Evolutionary conservation across 495 filamentous ascomycete species (phyloP).

Genomic region (Xylaria bambusicola): DNA sequence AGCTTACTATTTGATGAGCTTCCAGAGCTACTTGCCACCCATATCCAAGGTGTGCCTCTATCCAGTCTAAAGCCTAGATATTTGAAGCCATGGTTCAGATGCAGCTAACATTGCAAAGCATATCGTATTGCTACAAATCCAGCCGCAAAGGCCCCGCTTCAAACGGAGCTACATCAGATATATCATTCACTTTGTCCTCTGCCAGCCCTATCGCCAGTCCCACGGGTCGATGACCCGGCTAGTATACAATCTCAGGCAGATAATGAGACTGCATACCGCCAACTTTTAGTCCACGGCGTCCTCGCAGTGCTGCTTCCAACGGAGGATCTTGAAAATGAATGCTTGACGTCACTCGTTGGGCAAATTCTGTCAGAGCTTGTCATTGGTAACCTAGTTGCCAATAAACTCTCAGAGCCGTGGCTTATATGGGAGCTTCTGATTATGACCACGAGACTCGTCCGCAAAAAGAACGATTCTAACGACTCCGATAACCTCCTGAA

Average conservation of each 20-base stretch:
- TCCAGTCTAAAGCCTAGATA: not conserved
- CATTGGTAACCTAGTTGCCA: constrained; percentile 73
- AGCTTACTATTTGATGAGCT: constrained; percentile 85
- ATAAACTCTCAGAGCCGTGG: constrained; percentile 79
- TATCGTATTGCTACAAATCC: constrained; percentile 56
- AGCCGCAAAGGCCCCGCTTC: constrained; percentile 55
- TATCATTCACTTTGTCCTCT: constrained; percentile 85
- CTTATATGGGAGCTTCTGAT: constrained; percentile 80
- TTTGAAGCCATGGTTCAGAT: constrained; percentile 1
- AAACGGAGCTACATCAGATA: constrained; percentile 62
- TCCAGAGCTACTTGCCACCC: constrained; percentile 75
- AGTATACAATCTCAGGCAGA: constrained; percentile 61
- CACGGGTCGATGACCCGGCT: constrained; percentile 52
- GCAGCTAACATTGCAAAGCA: constrained; percentile 40
- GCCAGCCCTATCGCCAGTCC: constrained; percentile 76
- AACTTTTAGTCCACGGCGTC: constrained; percentile 74
- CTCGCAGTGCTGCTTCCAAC: constrained; percentile 84
- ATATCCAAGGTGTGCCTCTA: constrained; percentile 76
- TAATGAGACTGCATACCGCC: constrained; percentile 80
- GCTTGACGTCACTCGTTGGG: constrained; percentile 74
- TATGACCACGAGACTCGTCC: constrained; percentile 45
- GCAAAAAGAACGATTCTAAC: constrained; percentile 24
- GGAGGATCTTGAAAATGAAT: constrained; percentile 86
- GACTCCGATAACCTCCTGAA: constrained; percentile 21
- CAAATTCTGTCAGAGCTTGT: constrained; percentile 87